phyloP scores from a whole-genome alignment of 164 flowering plant genomes.

The Liquidambar formosana region DNA sequence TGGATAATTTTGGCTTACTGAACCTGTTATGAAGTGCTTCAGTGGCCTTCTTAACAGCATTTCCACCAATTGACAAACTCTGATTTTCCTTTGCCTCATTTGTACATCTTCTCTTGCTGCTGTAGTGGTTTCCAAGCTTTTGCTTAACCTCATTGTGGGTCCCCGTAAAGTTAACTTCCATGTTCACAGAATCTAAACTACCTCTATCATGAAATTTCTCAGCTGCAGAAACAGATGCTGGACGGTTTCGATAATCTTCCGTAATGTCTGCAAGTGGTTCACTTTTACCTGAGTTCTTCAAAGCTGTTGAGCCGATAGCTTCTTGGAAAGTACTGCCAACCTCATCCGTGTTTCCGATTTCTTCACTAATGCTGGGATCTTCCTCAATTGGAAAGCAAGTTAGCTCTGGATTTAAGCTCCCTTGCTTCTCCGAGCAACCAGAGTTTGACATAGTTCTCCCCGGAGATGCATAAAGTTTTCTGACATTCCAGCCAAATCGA shows the following conservation, averaged over 20 bases:
- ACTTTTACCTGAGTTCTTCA: slow-evolving; percentile 28
- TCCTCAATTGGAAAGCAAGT: slow-evolving; percentile 68
- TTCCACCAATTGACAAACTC: slow-evolving; percentile 29
- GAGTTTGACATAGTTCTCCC: slow-evolving; percentile 43
- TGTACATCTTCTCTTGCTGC: slow-evolving; percentile 25
- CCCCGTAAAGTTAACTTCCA: slow-evolving; percentile 30
- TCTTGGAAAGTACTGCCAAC: slow-evolving; percentile 29
- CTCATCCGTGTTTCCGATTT: slow-evolving; percentile 37
- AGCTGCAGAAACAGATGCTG: slow-evolving; percentile 32
- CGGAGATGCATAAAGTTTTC: slow-evolving; percentile 56
- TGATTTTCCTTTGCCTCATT: slow-evolving; percentile 48
- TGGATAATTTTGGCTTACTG: slow-evolving; percentile 46
- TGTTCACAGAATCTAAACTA: slow-evolving; percentile 45
- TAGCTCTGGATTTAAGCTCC: slow-evolving; percentile 59
- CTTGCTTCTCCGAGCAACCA: slow-evolving; percentile 49
- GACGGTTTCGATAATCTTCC: slow-evolving; percentile 25
- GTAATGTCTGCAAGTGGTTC: slow-evolving; percentile 50
- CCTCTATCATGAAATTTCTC: slow-evolving; percentile 32
- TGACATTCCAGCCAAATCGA: slow-evolving; percentile 26
- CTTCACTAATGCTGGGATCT: slow-evolving; percentile 66
- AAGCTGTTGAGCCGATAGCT: slow-evolving; percentile 19
- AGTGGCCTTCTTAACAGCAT: slow-evolving; percentile 31
- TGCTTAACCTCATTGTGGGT: slow-evolving; percentile 24
- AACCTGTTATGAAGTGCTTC: slow-evolving; percentile 34
- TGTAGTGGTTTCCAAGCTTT: slow-evolving; percentile 26